These are phyloP conservation scores for Rubia balearica DNA, from an alignment of 305 asterid genomes.

Conservation along the genomic window DNA sequence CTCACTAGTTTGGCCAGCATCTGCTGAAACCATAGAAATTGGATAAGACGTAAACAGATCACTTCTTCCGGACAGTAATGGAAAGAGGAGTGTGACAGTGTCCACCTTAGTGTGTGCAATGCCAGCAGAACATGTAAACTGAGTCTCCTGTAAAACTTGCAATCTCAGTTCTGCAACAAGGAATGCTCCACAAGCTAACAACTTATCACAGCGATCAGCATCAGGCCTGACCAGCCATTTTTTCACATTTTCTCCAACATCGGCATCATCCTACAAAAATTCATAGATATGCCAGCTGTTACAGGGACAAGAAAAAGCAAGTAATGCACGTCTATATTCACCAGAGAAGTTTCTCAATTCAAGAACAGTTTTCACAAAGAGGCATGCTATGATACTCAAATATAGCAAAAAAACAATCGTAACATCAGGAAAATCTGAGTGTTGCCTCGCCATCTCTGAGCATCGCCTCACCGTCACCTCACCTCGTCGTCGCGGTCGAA, in stretches of 20 bases:
- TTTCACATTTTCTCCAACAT: conserved; percentile 39
- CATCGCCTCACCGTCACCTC: no score
- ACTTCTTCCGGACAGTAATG: background rate
- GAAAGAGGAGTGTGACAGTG: conserved; percentile 8
- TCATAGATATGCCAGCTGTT: background rate
- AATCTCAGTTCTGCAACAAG: conserved; percentile 82
- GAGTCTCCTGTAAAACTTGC: conserved; percentile 72
- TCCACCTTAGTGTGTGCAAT: conserved; percentile 89
- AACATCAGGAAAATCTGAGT: background rate
- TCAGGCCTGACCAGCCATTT: conserved; percentile 54
- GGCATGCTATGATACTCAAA: background rate
- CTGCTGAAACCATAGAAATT: conserved; percentile 34
- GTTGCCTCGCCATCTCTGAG: no score
- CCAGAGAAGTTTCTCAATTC: no score
- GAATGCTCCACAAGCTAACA: conserved; percentile 86
- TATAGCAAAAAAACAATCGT: background rate
- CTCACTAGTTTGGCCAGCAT: conserved; percentile 94
- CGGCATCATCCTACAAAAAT: conserved; percentile 42
- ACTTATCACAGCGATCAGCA: conserved; percentile 58
- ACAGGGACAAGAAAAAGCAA: background rate
- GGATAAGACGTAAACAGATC: conserved; percentile 7
- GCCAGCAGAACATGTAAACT: conserved; percentile 92
- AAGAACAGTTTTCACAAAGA: conserved; percentile 3
- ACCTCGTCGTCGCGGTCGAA: no score
- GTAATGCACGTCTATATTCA: background rate